phyloP scores from a whole-genome alignment of 2,329 filamentous ascomycete species.

The Paraconiothyrium sp. region DNA sequence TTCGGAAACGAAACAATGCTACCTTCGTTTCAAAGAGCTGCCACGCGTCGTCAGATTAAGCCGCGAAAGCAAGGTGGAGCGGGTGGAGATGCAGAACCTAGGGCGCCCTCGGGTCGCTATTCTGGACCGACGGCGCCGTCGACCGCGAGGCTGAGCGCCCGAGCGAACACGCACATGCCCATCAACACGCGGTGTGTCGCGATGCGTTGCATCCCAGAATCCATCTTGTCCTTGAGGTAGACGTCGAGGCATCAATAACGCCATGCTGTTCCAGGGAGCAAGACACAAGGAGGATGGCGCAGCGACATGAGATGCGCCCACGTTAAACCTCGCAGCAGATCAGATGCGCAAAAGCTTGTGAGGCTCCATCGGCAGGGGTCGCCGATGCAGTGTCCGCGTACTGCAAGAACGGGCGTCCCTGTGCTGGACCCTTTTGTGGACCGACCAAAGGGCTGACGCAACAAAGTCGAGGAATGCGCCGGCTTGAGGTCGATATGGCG shows the following conservation, averaged over 20 bases:
- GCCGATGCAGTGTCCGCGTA: slow-evolving; percentile 1
- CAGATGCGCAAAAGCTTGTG: not conserved
- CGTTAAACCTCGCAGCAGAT: not conserved
- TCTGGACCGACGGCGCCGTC: slow-evolving; percentile 1
- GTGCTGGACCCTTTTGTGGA: not conserved
- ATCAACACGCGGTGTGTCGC: not conserved
- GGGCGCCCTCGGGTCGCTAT: not conserved
- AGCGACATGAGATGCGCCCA: not conserved
- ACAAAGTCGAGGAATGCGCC: slow-evolving; percentile 3
- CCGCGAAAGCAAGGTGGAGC: slow-evolving; percentile 7
- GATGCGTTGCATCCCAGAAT: not conserved
- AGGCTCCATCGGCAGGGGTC: not conserved
- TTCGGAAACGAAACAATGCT: not conserved
- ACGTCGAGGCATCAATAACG: not conserved
- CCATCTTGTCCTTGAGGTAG: not conserved
- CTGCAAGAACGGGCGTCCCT: slow-evolving; percentile 1
- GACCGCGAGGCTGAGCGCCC: not conserved
- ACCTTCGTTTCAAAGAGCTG: not conserved
- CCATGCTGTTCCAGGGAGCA: not conserved
- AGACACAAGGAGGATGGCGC: not conserved
- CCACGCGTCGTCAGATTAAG: not conserved
- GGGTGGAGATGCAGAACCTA: not conserved
- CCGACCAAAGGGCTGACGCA: slow-evolving; percentile 1
- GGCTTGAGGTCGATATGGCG: not conserved
- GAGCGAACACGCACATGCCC: not conserved